Evolutionary conservation across 2,329 filamentous ascomycete species (phyloP), one percentile per base, ranked within the genome.

Genomic region (Clathrospora elynae): DNA sequence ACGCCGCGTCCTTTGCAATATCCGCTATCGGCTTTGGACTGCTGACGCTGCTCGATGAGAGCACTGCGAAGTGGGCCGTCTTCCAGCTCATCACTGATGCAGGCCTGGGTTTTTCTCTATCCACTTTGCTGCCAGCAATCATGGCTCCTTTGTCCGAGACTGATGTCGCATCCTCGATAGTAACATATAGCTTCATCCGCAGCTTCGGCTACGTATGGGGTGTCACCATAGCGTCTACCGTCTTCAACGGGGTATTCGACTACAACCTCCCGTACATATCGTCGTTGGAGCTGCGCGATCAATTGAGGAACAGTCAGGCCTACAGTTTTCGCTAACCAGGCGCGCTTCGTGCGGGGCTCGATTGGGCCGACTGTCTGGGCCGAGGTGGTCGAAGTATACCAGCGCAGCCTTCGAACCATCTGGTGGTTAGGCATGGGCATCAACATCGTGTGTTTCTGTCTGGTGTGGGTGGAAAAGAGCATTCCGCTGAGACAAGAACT

Each of bases 51-150:
- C n/a, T n/a, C n/a, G n/a, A n/a, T n/a, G n/a, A n/a, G n/a, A n/a
- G n/a, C n/a, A n/a, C n/a, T n/a, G n/a, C n/a, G 7, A 53, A 74
- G 29, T n/a, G 40, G 10, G 41, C 42, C 8, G 19, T 33, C 6
- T 40, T 43, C 26, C 49, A 57, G 22, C n/a, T 38, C 6, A 11
- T 54, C 6, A 20, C 28, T 8, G 33, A 12, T 2, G 12, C 57
- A 1, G 61, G 65, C 11, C 62, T 45, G 25, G 63, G 61, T 2
- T 60, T 75, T 3, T 42, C 78, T 6, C 53, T 66, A 0, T 73
- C 74, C 2, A 55, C 79, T 2, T 37, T 77, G 3, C 43, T 76
- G 2, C 75, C 75, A 2, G 34, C 70, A 1, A 32, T 62, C 3
- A 72, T 52, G 14, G 46, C 48, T 2, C 11, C 12, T n/a, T 41